Evolutionary conservation across 2,329 filamentous ascomycete species (phyloP).

Genomic region (Pyricularia sp.): DNA sequence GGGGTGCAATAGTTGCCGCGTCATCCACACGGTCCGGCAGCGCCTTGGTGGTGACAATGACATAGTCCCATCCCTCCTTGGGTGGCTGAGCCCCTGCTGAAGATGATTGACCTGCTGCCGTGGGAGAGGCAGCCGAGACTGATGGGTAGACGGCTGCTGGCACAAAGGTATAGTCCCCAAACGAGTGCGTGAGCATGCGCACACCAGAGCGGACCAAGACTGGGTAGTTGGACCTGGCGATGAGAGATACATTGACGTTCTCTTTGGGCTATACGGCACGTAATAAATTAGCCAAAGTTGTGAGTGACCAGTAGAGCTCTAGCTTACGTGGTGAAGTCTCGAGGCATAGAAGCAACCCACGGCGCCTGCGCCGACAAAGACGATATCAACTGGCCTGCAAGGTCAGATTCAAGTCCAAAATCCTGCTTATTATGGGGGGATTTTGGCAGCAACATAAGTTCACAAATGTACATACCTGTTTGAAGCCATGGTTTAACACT

Average conservation of each 20-base stretch:
- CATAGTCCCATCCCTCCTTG: conserved; percentile 38
- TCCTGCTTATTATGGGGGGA: background rate
- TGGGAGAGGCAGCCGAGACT: conserved; percentile 39
- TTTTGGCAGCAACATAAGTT: background rate
- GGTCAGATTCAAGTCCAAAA: background rate
- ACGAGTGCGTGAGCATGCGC: conserved; percentile 53
- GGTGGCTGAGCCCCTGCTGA: conserved; percentile 6
- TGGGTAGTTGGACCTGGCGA: conserved; percentile 65
- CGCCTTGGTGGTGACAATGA: conserved; percentile 63
- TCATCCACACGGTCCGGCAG: conserved; percentile 56
- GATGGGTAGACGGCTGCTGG: conserved; percentile 55
- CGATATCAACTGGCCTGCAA: conserved; percentile 40
- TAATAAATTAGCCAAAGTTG: background rate
- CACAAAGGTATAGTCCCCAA: conserved; percentile 56
- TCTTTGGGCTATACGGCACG: conserved; percentile 28
- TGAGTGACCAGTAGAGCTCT: background rate
- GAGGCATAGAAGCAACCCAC: conserved; percentile 67
- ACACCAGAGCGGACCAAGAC: conserved; percentile 54
- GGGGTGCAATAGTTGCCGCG: conserved; percentile 48
- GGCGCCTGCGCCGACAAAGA: conserved; percentile 62
- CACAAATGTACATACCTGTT: background rate
- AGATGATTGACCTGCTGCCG: conserved; percentile 10
- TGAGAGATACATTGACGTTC: conserved; percentile 54
- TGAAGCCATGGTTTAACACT: background rate
- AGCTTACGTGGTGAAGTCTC: conserved; percentile 48